Evolutionary conservation across 805 yeast genomes (phyloP), one percentile per base, ranked within the genome.

Genomic region (Candida peoriensis): DNA sequence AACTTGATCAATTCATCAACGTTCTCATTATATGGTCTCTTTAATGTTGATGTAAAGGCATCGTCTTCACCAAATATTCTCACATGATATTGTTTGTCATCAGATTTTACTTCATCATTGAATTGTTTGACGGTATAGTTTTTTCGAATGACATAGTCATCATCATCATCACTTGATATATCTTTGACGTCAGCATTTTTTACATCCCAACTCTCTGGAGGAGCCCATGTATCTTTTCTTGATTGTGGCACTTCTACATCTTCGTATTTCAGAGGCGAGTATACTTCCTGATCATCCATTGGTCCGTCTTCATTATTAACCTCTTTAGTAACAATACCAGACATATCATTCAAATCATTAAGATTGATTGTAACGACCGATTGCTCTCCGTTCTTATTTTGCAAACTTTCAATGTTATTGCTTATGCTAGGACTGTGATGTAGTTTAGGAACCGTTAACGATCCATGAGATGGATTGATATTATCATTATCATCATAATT

Each of bases 21-120:
- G 0, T 90, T 76, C 2, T 88, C 82, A 38, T 81, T 84, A 22
- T 83, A 68, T 0, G 90, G 76, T 52, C 95, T 81, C 12, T 88
- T 76, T 15, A 90, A 63, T 1, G 96, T 85, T 0, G 79, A 68
- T 12, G 93, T 82, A 44, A 87, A 85, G 9, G 88, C 82, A 47
- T 87, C 89, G 38, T 85, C 95, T 34, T 78, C 83, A 39, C 82
- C 77, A 62, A 83, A 88, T 2, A 90, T 79, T 41, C 95, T 76
- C 16, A 90, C 64, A 41, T 68, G 72, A 45, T 64, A 72, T 4
- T 57, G 61, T 29, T 51, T 56, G 24, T 53, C 50, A 8, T 49
- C 50, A 6, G 33, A 30, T 14, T 24, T 53, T 47, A 39, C 58
- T 24, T 58, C 45, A 25, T 57, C 46, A 38, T 58, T 55, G 2